Conservation (phyloP, 768 basidiomycete species). For the Sarcomyxa edulis region DNA sequence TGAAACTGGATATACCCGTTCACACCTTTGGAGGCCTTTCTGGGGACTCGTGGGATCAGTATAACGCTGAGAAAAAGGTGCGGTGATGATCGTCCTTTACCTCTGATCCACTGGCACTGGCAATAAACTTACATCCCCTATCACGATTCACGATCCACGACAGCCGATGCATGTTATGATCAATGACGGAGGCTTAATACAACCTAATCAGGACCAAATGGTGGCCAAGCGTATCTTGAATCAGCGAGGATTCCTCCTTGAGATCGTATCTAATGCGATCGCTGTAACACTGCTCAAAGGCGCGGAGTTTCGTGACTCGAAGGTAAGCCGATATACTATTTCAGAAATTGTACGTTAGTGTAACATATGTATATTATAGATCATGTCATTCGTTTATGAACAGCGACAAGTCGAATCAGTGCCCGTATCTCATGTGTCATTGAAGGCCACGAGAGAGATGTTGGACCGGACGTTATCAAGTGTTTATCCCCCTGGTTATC, state of each 20-base stretch:
- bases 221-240: conserved; percentile 26
- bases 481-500: no score
- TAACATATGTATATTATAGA: no score
- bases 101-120: no score
- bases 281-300: conserved; percentile 48
- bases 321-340: no score
- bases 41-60: conserved; percentile 46
- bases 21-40: conserved; percentile 38
- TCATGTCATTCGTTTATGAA: conserved; percentile 55
- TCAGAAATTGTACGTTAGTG: no score
- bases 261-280: conserved; percentile 42
- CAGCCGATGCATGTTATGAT: conserved; percentile 68
- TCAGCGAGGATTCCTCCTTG: conserved; percentile 46
- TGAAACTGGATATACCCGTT: conserved; percentile 33
- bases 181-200: conserved; percentile 42
- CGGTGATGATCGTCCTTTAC: no score
- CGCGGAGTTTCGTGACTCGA: conserved; percentile 57
- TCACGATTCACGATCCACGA: neutral
- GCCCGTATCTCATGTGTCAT: no score
- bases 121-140: no score
- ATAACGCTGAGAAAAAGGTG: conserved; percentile 37
- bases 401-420: no score
- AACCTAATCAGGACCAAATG: conserved; percentile 8
- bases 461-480: no score
- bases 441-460: no score